A percentile compares a stretch with the other conserved stretches of the same genome.
Evolutionary conservation across 2,329 filamentous ascomycete genomes (phyloP).

Genomic region (Rhynchosporium agropyri): DNA sequence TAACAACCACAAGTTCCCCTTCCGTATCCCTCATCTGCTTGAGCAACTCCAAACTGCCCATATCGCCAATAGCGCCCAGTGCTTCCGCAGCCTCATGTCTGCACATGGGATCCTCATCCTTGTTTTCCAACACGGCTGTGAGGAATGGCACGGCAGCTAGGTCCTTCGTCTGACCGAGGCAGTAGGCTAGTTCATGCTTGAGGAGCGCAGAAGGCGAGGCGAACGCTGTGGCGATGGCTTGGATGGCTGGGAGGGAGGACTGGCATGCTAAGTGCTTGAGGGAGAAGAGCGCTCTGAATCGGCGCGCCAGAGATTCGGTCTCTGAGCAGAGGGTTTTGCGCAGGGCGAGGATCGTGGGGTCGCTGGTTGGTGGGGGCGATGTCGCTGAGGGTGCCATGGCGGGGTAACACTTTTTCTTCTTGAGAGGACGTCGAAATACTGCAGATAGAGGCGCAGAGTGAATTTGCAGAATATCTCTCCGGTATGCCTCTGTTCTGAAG

Average conservation of each 20-base stretch:
- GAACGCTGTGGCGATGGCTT: conserved; percentile 88
- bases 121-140: conserved; percentile 72
- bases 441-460: not conserved
- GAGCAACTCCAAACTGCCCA: conserved; percentile 73
- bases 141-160: conserved; percentile 72
- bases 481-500: too few species aligned
- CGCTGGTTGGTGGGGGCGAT: conserved; percentile 33
- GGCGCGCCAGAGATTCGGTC: conserved; percentile 77
- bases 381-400: conserved; percentile 43
- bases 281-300: conserved; percentile 96
- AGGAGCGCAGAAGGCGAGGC: conserved; percentile 82
- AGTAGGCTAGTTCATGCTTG: conserved; percentile 97
- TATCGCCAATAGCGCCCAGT: conserved; percentile 81
- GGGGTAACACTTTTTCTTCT: conserved; percentile 12
- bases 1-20: conserved; percentile 78
- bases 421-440: not conserved
- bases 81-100: conserved; percentile 96
- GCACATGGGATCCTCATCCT: conserved; percentile 90
- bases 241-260: conserved; percentile 60
- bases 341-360: conserved; percentile 51
- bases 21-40: conserved; percentile 72
- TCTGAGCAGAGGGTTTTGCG: conserved; percentile 81
- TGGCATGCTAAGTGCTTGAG: conserved; percentile 88
- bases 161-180: conserved; percentile 87
- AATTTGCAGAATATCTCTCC: too few species aligned